Percentiles rank a stretch among this genome's conserved stretches.
These are phyloP conservation scores for Cryptococcus hybrid DNA, from an alignment of 1,284 basidiomycete genomes.

Conservation along the genomic window DNA sequence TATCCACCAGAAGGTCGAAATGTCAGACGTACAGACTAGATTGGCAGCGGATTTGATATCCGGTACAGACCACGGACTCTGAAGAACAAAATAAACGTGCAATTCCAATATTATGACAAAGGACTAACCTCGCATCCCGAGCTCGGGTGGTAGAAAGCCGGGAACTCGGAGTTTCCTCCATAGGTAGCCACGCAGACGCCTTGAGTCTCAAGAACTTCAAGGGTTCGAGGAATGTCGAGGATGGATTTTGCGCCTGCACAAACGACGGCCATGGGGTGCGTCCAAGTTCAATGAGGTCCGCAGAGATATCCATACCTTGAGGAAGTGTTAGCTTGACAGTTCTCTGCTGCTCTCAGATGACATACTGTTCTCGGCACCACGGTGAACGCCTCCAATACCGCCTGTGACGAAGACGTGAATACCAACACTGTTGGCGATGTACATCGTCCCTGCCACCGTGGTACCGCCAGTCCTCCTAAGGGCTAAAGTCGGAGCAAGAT, in stretches of 20 bases:
- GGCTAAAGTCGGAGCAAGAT: constrained; percentile 76
- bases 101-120: background rate
- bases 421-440: constrained; percentile 75
- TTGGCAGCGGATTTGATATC: constrained; percentile 62
- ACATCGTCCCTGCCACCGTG: constrained; percentile 85
- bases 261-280: constrained; percentile 79
- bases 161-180: constrained; percentile 73
- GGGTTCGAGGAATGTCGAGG: constrained; percentile 84
- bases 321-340: background rate
- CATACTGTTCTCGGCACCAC: constrained; percentile 82
- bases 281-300: constrained; percentile 78
- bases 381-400: constrained; percentile 72
- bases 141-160: constrained; percentile 85
- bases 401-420: constrained; percentile 65
- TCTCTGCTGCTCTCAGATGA: constrained; percentile 8
- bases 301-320: constrained; percentile 90
- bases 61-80: constrained; percentile 69
- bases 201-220: constrained; percentile 98
- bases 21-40: constrained; percentile 61
- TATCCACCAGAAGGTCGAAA: background rate
- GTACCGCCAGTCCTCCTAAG: constrained; percentile 75
- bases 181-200: constrained; percentile 90
- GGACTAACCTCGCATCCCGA: constrained; percentile 73
- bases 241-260: constrained; percentile 96
- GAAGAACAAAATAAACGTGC: constrained; percentile 16